Evolutionary conservation across 1,139 yeast genomes (phyloP), one percentile per base, ranked within the genome.

Genomic region (Hansenula sp.): DNA sequence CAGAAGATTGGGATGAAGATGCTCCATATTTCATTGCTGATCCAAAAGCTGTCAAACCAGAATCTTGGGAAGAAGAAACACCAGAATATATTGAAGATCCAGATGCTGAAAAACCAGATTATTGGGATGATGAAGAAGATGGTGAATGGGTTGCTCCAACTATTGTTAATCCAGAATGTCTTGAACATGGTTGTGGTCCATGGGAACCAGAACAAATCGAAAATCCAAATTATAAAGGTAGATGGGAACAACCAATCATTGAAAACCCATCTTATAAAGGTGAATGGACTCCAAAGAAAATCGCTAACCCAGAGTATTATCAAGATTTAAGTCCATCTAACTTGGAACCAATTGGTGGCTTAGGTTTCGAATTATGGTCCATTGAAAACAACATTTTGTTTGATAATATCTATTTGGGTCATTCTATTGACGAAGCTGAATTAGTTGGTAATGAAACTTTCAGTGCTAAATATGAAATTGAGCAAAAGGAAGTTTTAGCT

Each of bases 331-430:
- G 60, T 8, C 93, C 95, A 10, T 70, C 84, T 5, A 70, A 80
- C 52, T 66, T 88, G 50, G 84, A 77, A 54, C 76, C 81, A 35
- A 79, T 90, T 54, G 93, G 90, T 25, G 96, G 86, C 9, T 58
- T 91, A 43, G 96, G 96, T 5, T 86, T 91, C 60, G 98, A 91
- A 63, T 71, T 90, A 52, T 90, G 96, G 96, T 79, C 94, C 45
- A 84, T 90, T 83, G 85, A 87, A 53, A 72, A 74, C 38, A 77
- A 84, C 42, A 77, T 88, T 41, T 56, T 87, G 59, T 88, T 91
- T 60, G 89, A 88, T 63, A 88, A 90, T 66, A 79, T 90, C 45
- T 90, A 89, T 62, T 62, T 91, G 50, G 97, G 97, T 13, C 93
- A 87, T 59, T 81, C 88, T 4, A 67, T 89, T 16, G 71, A 67